Conservation (phyloP, 192 early-diverging fungal genomes). For the Pecoramyces ruminantium region DNA sequence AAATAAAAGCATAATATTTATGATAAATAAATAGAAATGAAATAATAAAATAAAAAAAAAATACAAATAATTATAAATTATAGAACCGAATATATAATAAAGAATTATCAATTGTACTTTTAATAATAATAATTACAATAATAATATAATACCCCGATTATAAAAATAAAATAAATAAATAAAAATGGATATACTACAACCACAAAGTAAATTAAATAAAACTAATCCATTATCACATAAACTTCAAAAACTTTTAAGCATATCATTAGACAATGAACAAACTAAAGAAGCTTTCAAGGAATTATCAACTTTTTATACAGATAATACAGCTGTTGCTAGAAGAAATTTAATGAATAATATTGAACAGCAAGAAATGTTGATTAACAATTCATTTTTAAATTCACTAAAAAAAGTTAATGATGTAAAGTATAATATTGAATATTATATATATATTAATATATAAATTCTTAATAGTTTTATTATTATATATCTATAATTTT, state of each 20-base stretch:
- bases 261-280: slow-evolving; percentile 40
- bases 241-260: slow-evolving; percentile 15
- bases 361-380: slow-evolving; percentile 29
- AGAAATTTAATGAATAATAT: slow-evolving; percentile 40
- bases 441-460: too few relatives aligned
- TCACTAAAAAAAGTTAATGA: slow-evolving; percentile 34
- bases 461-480: too few relatives aligned
- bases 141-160: too few relatives aligned
- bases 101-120: too few relatives aligned
- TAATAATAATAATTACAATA: too few relatives aligned
- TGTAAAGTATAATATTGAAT: slow-evolving; percentile 4
- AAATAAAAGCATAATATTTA: too few relatives aligned
- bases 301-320: slow-evolving; percentile 38
- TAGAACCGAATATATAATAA: too few relatives aligned
- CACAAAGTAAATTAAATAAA: neutral
- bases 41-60: too few relatives aligned
- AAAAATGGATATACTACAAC: neutral
- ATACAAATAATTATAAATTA: too few relatives aligned
- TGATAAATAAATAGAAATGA: too few relatives aligned
- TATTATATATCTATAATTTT: too few relatives aligned
- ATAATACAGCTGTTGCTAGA: slow-evolving; percentile 24
- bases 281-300: slow-evolving; percentile 45
- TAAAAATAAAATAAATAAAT: neutral
- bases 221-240: slow-evolving; percentile 23
- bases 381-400: slow-evolving; percentile 29